Base-by-base conservation (phyloP, 139 green algal genomes). In the Diplosphaera chodatii region DNA sequence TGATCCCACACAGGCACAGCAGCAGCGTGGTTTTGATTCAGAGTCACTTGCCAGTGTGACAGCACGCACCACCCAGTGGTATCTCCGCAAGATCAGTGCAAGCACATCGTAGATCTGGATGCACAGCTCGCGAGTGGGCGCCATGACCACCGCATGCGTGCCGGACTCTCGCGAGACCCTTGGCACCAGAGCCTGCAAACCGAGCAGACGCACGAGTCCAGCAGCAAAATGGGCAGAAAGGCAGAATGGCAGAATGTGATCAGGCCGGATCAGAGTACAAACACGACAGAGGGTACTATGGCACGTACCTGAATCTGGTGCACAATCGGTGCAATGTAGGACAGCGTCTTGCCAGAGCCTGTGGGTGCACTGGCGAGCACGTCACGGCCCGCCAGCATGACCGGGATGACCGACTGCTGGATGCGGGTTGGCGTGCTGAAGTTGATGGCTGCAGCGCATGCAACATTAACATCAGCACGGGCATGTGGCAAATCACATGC, bases 311-410 rank as follows among this genome's bases (percentile, higher is more conserved):
- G 81, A 68, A 98, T 76, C 23, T 82, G 64, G 31, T 96, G 68
- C 31, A 98, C 78, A 4, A 98, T 89, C 31, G 93, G 92, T 30
- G 88, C 84, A 55, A 97, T 81, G 78, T 97, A 98, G 20, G 86
- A 81, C 64, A 98, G 81, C 2, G 94, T 97, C 80, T 98, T 98
- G 34, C 94, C 94, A 10, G 80, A 89, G 16, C 92, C 92, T 13
- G 89, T 94, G 32, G 88, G 84, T 1, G 91, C 88, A 21, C 85
- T 81, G 40, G 92, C 78, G 21, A 93, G 69, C 15, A 80, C 87
- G 63, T 96, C 91, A 29, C 81, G 69, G 4, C 87, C 79, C 40
- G 40, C 69, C 71, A 92, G 76, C 56, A 91, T 66, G n/a, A 82
- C 31, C 28, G 85, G 84, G 23, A 91, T 78, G 29, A 75, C 68